A percentile compares a stretch with the other conserved stretches of the same genome.
Conservation (phyloP, 495 filamentous ascomycete genomes). For the Aspergillus conjunctus region DNA sequence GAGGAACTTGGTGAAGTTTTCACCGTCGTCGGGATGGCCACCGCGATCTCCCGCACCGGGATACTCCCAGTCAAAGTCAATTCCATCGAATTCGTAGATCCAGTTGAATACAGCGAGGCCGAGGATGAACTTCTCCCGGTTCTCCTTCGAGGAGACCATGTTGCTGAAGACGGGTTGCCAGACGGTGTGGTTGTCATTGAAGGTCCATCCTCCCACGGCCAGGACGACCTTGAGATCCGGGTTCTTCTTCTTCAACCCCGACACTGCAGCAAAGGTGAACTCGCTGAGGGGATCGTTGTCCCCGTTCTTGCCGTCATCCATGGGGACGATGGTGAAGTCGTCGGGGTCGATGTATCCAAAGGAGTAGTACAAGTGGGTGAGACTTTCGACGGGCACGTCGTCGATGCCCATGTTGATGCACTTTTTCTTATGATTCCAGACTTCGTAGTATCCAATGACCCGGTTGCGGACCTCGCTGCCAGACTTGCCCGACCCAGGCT, state of each 20-base stretch:
- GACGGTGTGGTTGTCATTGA: slow-evolving; percentile 11
- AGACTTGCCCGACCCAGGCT: slow-evolving; percentile 6
- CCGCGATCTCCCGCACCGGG: slow-evolving; percentile 42
- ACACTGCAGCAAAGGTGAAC: background rate
- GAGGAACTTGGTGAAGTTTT: slow-evolving; percentile 41
- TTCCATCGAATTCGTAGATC: slow-evolving; percentile 51
- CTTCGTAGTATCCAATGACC: slow-evolving; percentile 20
- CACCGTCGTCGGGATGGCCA: slow-evolving; percentile 39
- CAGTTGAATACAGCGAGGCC: slow-evolving; percentile 40
- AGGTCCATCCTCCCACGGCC: slow-evolving; percentile 19
- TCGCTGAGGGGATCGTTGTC: background rate
- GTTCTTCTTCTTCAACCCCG: slow-evolving; percentile 14
- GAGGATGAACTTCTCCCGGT: slow-evolving; percentile 39
- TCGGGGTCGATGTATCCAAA: slow-evolving; percentile 18
- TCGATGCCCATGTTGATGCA: slow-evolving; percentile 12
- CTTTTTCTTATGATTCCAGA: slow-evolving; percentile 8
- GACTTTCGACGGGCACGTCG: slow-evolving; percentile 16
- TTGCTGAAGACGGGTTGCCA: slow-evolving; percentile 21
- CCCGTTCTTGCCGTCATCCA: background rate
- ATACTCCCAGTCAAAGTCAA: slow-evolving; percentile 46
- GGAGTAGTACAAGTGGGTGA: slow-evolving; percentile 12
- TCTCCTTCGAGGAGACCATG: slow-evolving; percentile 20
- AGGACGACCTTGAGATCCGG: slow-evolving; percentile 6
- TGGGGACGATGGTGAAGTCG: slow-evolving; percentile 5
- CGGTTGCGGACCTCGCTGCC: background rate